phyloP scores from a whole-genome alignment of 2,329 filamentous ascomycete species.

The Colletotrichum chlorophyti region DNA sequence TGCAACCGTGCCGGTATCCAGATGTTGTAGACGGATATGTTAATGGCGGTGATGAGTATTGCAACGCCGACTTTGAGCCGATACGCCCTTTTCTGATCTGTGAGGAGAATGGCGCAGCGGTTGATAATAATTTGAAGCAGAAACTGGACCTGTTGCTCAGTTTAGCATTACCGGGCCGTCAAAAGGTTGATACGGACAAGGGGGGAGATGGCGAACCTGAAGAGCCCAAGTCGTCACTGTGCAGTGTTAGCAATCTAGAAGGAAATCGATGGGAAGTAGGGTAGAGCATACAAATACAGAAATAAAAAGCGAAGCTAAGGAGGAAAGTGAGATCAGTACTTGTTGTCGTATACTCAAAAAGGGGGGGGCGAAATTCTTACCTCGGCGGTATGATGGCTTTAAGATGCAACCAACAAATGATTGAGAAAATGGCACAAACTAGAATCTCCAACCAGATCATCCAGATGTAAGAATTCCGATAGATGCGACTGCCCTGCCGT shows the following conservation, averaged over 20 bases:
- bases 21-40: conserved; percentile 59
- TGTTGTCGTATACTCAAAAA: too few species aligned
- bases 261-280: not conserved
- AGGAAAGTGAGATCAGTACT: not conserved
- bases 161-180: too few species aligned
- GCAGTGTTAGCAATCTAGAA: not conserved
- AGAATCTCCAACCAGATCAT: conserved; percentile 55
- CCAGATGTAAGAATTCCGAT: conserved; percentile 50
- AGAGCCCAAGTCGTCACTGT: conserved; percentile 45
- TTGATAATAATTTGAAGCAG: conserved; percentile 63
- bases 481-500: conserved; percentile 38
- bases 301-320: conserved; percentile 28
- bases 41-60: conserved; percentile 53
- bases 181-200: too few species aligned
- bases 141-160: conserved; percentile 49
- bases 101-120: conserved; percentile 53
- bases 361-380: not conserved
- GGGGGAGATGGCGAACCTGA: conserved; percentile 21
- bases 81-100: conserved; percentile 41
- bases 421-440: conserved; percentile 48
- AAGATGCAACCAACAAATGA: conserved; percentile 39
- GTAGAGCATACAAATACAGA: conserved; percentile 22
- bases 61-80: conserved; percentile 53
- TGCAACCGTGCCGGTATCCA: conserved; percentile 61
- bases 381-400: conserved; percentile 27